These are phyloP conservation scores for Colletotrichum sp. DNA, from an alignment of 2,329 filamentous ascomycete species.

Conservation along the genomic window DNA sequence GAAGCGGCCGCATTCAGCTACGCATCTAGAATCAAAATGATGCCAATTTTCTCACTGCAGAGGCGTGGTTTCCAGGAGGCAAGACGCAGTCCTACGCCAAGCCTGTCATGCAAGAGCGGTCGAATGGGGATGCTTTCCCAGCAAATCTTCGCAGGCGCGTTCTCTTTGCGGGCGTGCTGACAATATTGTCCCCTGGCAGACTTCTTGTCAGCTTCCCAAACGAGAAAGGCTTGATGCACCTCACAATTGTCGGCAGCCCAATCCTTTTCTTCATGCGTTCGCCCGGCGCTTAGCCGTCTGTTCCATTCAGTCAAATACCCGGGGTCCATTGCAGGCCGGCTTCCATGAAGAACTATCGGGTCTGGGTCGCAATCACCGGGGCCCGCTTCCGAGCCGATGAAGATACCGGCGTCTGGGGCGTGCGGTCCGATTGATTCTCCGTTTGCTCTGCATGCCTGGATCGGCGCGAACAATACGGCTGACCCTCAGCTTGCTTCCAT, in stretches of 20 bases:
- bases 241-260: neutral
- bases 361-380: neutral
- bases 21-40: neutral
- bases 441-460: neutral
- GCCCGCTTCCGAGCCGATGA: neutral
- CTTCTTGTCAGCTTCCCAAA: neutral
- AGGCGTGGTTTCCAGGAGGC: neutral
- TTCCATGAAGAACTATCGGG: neutral
- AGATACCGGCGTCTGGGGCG: neutral
- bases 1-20: neutral
- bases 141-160: neutral
- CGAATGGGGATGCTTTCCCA: neutral
- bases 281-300: neutral
- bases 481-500: neutral
- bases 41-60: neutral
- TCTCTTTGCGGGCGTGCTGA: neutral
- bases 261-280: neutral
- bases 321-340: neutral
- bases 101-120: neutral
- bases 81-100: neutral
- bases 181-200: neutral
- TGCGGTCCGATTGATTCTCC: neutral
- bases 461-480: neutral
- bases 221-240: slow-evolving; percentile 5
- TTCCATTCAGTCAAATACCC: neutral